Evolutionary conservation across 768 basidiomycete genomes (phyloP).

Genomic region (Psilocybe subaeruginosa): DNA sequence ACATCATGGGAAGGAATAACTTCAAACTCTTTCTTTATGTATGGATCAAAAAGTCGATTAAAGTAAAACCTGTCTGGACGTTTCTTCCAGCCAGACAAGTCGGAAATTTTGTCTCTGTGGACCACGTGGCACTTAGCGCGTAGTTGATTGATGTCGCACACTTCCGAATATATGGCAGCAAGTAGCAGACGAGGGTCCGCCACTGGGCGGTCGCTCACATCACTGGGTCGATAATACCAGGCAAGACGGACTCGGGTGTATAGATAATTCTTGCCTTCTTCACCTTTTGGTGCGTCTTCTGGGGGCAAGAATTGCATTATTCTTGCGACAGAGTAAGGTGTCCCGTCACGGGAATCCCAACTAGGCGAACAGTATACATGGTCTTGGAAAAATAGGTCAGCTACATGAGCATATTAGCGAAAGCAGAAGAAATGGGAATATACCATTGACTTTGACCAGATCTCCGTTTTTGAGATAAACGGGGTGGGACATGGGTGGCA

Average conservation of each 20-base stretch:
- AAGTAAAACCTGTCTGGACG: slow-evolving; percentile 96
- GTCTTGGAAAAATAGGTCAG: slow-evolving; percentile 62
- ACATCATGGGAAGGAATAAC: slow-evolving; percentile 87
- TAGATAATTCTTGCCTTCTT: slow-evolving; percentile 66
- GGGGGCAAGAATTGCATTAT: slow-evolving; percentile 96
- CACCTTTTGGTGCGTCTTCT: slow-evolving; percentile 67
- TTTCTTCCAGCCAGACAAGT: slow-evolving; percentile 93
- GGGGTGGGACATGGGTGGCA: slow-evolving; percentile 44
- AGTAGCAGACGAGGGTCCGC: slow-evolving; percentile 91
- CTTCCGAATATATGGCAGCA: slow-evolving; percentile 95
- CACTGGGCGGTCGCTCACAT: slow-evolving; percentile 91
- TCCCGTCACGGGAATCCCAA: slow-evolving; percentile 91
- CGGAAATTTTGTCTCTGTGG: slow-evolving; percentile 94
- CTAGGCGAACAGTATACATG: slow-evolving; percentile 97
- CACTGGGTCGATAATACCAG: slow-evolving; percentile 96
- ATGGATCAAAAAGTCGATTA: slow-evolving; percentile 93
- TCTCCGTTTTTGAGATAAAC: slow-evolving; percentile 82
- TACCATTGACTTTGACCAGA: slow-evolving; percentile 87
- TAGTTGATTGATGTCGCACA: slow-evolving; percentile 93
- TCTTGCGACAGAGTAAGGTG: slow-evolving; percentile 93
- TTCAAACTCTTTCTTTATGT: slow-evolving; percentile 98
- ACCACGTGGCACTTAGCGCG: slow-evolving; percentile 92
- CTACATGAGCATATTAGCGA: slow-evolving; percentile 5
- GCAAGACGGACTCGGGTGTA: slow-evolving; percentile 88
- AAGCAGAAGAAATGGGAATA: slow-evolving; percentile 29